Conservation (phyloP, 2,329 filamentous ascomycete species). For the Botrytis tulipae region DNA sequence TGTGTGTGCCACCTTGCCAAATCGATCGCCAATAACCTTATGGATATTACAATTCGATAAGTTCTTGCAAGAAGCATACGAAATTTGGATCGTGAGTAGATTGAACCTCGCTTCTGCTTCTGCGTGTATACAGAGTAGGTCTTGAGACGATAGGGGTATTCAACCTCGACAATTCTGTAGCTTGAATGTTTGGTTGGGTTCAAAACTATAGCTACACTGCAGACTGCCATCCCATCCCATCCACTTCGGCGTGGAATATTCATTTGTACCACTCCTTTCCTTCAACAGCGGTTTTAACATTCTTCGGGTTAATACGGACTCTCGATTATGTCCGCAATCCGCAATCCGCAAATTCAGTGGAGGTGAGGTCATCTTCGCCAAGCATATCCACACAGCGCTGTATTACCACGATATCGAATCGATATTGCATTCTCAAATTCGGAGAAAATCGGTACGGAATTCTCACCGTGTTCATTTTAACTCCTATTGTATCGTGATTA, state of each 20-base stretch:
- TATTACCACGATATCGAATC: not conserved
- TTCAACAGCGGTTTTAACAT: not conserved
- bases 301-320: not conserved
- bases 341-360: not conserved
- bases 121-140: not conserved
- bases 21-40: not conserved
- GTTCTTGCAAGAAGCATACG: not conserved
- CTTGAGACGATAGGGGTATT: not conserved
- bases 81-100: not conserved
- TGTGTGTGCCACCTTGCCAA: not conserved
- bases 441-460: not conserved
- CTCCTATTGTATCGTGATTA: not conserved
- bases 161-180: not conserved
- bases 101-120: not conserved
- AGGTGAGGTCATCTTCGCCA: not conserved
- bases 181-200: not conserved
- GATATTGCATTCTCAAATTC: not conserved
- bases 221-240: no score
- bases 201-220: not conserved
- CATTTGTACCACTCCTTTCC: not conserved
- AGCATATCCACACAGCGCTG: not conserved
- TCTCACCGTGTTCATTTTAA: not conserved
- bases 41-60: not conserved
- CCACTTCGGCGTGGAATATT: not conserved
- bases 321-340: not conserved